Evolutionary conservation across 345 rosid species (phyloP).

Genomic region (Euphorbia pulcherrima): DNA sequence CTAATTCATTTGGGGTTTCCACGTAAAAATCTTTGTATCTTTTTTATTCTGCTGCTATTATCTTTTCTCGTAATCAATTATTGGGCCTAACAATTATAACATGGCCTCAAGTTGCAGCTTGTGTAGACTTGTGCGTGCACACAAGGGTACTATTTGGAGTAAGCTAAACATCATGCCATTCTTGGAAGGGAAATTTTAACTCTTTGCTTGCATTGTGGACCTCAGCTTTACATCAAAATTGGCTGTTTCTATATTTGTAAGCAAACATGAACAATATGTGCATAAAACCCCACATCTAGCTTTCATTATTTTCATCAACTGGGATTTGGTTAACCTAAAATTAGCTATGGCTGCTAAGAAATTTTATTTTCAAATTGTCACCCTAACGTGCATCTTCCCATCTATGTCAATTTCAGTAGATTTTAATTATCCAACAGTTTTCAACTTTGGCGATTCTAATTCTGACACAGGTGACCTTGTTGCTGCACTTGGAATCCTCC

Average conservation of each 20-base stretch:
- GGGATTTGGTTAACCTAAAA: neutral
- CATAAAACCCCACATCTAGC: constrained; percentile 8
- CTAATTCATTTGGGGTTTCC: too few relatives aligned
- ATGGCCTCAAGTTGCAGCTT: too few relatives aligned
- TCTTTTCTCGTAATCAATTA: too few relatives aligned
- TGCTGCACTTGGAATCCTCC: constrained; percentile 46
- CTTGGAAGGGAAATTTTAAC: constrained; percentile 16
- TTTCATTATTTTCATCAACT: neutral
- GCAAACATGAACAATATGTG: constrained; percentile 13
- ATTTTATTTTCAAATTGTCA: constrained; percentile 3
- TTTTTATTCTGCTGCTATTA: too few relatives aligned
- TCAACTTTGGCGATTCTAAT: constrained; percentile 68
- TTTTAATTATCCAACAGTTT: constrained; percentile 44
- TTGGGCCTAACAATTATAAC: neutral
- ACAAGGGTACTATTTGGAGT: constrained; percentile 14
- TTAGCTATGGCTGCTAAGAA: constrained; percentile 19
- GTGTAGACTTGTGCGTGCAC: constrained; percentile 15
- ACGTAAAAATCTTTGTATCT: too few relatives aligned
- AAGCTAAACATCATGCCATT: constrained; percentile 6
- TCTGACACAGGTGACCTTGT: constrained; percentile 57
- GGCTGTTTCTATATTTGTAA: constrained; percentile 17
- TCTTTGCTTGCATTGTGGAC: constrained; percentile 13
- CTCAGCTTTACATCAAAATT: neutral
- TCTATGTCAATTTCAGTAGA: constrained; percentile 24
- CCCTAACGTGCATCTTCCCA: constrained; percentile 7